These are phyloP conservation scores for Phytophthora pistaciae DNA, from an alignment of 352 stramenopile genomes.

Conservation along the genomic window DNA sequence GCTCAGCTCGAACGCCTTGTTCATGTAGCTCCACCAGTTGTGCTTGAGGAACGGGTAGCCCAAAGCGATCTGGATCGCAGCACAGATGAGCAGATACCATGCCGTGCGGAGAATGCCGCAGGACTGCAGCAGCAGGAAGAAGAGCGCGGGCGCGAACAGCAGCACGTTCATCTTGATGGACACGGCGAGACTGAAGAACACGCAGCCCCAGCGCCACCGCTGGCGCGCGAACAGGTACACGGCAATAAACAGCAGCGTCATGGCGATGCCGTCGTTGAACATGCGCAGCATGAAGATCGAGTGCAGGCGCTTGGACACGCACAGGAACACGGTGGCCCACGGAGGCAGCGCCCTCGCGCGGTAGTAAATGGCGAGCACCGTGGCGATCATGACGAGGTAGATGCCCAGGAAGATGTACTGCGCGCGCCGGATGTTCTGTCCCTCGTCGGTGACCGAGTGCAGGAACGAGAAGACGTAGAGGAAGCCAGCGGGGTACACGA, in stretches of 20 bases:
- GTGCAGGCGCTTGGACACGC: conserved; percentile 96
- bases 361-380: conserved; percentile 93
- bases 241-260: conserved; percentile 96
- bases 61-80: conserved; percentile 90
- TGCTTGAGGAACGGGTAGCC: conserved; percentile 95
- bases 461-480: conserved; percentile 97
- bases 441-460: conserved; percentile 90
- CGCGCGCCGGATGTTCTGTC: conserved; percentile 85
- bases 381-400: conserved; percentile 93
- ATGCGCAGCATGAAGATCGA: conserved; percentile 98
- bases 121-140: conserved; percentile 96
- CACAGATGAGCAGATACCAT: conserved; percentile 93
- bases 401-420: conserved; percentile 96
- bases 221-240: conserved; percentile 90
- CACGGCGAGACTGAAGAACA: conserved; percentile 96
- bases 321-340: conserved; percentile 93
- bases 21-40: conserved; percentile 96
- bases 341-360: conserved; percentile 76
- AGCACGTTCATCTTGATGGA: conserved; percentile 99
- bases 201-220: conserved; percentile 90
- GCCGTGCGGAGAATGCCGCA: conserved; percentile 82
- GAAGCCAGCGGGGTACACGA: conserved; percentile 99
- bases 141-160: conserved; percentile 96
- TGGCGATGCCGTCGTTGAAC: conserved; percentile 98
- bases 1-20: conserved; percentile 97